phyloP scores from a whole-genome alignment of 192 early-diverging fungal genomes.

The Lobosporangium transversale region DNA sequence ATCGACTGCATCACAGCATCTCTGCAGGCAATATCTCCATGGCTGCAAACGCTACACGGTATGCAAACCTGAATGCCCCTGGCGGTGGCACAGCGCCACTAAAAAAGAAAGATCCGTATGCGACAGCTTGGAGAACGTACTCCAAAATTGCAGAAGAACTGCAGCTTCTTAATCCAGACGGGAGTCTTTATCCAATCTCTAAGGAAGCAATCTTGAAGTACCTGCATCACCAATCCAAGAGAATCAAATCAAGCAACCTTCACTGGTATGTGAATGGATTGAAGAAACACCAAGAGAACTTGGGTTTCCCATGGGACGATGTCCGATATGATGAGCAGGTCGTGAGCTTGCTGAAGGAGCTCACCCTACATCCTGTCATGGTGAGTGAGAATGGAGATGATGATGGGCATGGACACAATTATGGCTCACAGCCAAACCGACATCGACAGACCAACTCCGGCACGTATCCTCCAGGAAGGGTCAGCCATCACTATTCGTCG shows the following conservation, averaged over 20 bases:
- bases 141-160: slow-evolving; percentile 51
- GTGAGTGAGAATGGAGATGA: slow-evolving; percentile 23
- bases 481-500: slow-evolving; percentile 30
- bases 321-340: slow-evolving; percentile 51
- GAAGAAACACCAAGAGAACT: slow-evolving; percentile 52
- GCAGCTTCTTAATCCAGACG: slow-evolving; percentile 33
- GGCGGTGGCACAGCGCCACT: not conserved
- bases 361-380: slow-evolving; percentile 34
- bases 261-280: slow-evolving; percentile 53
- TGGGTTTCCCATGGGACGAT: slow-evolving; percentile 50
- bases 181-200: slow-evolving; percentile 42
- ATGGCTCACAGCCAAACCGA: slow-evolving; percentile 17
- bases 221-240: slow-evolving; percentile 46
- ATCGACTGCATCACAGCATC: slow-evolving; percentile 41
- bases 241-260: slow-evolving; percentile 50
- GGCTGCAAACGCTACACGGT: slow-evolving; percentile 10
- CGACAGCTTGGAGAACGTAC: slow-evolving; percentile 50
- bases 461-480: slow-evolving; percentile 1
- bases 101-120: slow-evolving; percentile 51
- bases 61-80: not conserved
- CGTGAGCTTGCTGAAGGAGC: slow-evolving; percentile 38
- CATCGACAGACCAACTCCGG: slow-evolving; percentile 28
- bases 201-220: slow-evolving; percentile 53
- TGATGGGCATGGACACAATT: slow-evolving; percentile 14
- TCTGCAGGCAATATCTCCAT: slow-evolving; percentile 42